These are phyloP conservation scores for Fusarium guadeloupense DNA, from an alignment of 2,329 filamentous ascomycete genomes.

Conservation along the genomic window DNA sequence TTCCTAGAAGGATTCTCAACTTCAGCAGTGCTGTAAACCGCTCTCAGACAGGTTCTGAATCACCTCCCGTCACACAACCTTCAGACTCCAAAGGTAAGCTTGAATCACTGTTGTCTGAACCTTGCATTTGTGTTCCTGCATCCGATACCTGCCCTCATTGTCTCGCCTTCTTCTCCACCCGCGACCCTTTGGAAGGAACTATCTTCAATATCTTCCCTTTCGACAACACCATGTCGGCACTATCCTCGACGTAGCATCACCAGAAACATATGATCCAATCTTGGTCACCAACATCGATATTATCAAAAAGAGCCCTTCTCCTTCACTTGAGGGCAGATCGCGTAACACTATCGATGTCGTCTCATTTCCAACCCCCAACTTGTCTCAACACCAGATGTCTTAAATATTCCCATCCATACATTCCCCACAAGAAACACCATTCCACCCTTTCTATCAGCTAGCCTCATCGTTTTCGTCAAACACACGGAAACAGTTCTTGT, in stretches of 20 bases:
- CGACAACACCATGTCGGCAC: constrained; percentile 7
- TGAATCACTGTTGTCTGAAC: constrained; percentile 25
- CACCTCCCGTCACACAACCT: constrained; percentile 13
- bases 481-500: constrained; percentile 29
- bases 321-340: not conserved
- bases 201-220: constrained; percentile 29
- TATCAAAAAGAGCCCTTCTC: constrained; percentile 1
- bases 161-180: constrained; percentile 31
- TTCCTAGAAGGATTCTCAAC: constrained; percentile 42
- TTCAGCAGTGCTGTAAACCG: constrained; percentile 37
- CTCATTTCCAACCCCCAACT: not conserved
- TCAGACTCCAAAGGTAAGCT: constrained; percentile 31
- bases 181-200: constrained; percentile 19
- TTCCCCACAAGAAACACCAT: constrained; percentile 38
- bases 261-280: constrained; percentile 3
- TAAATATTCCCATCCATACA: constrained; percentile 31
- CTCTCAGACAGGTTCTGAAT: constrained; percentile 44
- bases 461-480: constrained; percentile 33
- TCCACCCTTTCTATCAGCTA: constrained; percentile 19
- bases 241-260: constrained; percentile 7
- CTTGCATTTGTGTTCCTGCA: constrained; percentile 29
- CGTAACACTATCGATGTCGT: constrained; percentile 12
- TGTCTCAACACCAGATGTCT: constrained; percentile 39
- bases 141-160: constrained; percentile 21
- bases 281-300: constrained; percentile 8